phyloP scores from a whole-genome alignment of 805 yeast genomes.

The Zygosaccharomyces lentus region DNA sequence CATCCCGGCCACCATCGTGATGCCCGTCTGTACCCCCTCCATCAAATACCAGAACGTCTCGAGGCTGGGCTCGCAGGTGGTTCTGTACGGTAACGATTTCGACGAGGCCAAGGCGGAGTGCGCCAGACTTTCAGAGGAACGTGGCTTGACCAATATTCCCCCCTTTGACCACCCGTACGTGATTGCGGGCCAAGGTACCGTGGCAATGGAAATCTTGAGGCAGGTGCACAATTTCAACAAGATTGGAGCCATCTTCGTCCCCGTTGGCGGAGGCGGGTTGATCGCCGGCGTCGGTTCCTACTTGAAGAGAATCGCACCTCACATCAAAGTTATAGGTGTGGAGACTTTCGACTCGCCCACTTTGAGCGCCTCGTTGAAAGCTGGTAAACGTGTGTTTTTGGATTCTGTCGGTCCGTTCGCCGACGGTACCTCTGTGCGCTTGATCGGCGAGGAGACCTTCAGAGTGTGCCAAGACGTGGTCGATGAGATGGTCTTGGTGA shows the following conservation, averaged over 20 bases:
- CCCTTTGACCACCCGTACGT: slow-evolving; percentile 98
- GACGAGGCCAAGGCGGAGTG: slow-evolving; percentile 95
- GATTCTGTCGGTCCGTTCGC: slow-evolving; percentile 91
- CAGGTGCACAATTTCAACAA: slow-evolving; percentile 66
- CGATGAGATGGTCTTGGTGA: slow-evolving; percentile 83
- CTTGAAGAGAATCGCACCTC: slow-evolving; percentile 94
- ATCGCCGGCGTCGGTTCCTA: slow-evolving; percentile 88
- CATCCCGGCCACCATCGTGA: slow-evolving; percentile 93
- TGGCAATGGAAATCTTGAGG: slow-evolving; percentile 87
- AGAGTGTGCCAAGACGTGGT: slow-evolving; percentile 69
- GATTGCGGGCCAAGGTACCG: slow-evolving; percentile 98
- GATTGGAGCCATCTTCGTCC: slow-evolving; percentile 81
- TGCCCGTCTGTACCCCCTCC: slow-evolving; percentile 97
- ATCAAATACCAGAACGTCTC: slow-evolving; percentile 90
- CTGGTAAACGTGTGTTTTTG: slow-evolving; percentile 52
- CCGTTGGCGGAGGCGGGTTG: slow-evolving; percentile 97
- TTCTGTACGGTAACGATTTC: slow-evolving; percentile 87
- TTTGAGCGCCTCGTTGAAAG: slow-evolving; percentile 64
- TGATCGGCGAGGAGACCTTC: slow-evolving; percentile 88
- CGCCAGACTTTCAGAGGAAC: slow-evolving; percentile 57
- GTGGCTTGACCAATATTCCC: slow-evolving; percentile 86
- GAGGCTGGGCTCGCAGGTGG: slow-evolving; percentile 90
- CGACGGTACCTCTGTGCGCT: slow-evolving; percentile 95
- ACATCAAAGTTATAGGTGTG: slow-evolving; percentile 90
- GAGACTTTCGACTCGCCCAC: slow-evolving; percentile 96